These are phyloP conservation scores for Bruguiera sexangula DNA, from an alignment of 345 rosid species.

Conservation along the genomic window DNA sequence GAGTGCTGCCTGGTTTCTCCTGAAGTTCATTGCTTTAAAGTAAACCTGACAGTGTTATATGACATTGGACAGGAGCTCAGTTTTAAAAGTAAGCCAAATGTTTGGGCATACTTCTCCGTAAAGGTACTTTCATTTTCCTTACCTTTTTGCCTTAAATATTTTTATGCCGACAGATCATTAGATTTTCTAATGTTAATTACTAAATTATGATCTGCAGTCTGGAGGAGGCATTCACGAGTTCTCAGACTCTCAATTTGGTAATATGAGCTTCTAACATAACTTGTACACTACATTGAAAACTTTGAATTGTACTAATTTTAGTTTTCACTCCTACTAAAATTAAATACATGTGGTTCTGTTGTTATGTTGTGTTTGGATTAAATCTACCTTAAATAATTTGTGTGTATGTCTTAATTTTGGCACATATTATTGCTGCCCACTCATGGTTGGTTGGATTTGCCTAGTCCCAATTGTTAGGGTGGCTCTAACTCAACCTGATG, in stretches of 20 bases:
- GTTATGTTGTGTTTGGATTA: too few species aligned
- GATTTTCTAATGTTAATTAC: slow-evolving; percentile 15
- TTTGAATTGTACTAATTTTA: not conserved
- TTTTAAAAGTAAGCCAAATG: slow-evolving; percentile 99
- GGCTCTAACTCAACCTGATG: too few species aligned
- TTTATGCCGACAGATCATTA: slow-evolving; percentile 17
- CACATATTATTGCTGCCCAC: too few species aligned
- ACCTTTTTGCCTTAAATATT: slow-evolving; percentile 12
- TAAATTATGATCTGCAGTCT: slow-evolving; percentile 57
- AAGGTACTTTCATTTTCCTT: slow-evolving; percentile 50
- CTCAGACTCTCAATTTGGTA: slow-evolving; percentile 99
- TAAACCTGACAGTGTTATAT: slow-evolving; percentile 13
- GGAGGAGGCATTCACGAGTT: slow-evolving; percentile 99
- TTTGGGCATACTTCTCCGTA: slow-evolving; percentile 99
- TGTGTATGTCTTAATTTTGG: too few species aligned
- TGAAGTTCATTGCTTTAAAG: slow-evolving; percentile 11
- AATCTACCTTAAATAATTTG: too few species aligned
- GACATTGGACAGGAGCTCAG: slow-evolving; percentile 71
- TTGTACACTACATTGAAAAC: not conserved
- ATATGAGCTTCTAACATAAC: slow-evolving; percentile 13
- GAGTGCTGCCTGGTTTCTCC: slow-evolving; percentile 1
- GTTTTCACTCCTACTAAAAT: too few species aligned
- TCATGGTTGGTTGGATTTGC: too few species aligned
- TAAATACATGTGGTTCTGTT: too few species aligned
- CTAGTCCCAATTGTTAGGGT: too few species aligned